phyloP scores from a whole-genome alignment of 2,329 filamentous ascomycete genomes.

The Akanthomyces uredinophilus region DNA sequence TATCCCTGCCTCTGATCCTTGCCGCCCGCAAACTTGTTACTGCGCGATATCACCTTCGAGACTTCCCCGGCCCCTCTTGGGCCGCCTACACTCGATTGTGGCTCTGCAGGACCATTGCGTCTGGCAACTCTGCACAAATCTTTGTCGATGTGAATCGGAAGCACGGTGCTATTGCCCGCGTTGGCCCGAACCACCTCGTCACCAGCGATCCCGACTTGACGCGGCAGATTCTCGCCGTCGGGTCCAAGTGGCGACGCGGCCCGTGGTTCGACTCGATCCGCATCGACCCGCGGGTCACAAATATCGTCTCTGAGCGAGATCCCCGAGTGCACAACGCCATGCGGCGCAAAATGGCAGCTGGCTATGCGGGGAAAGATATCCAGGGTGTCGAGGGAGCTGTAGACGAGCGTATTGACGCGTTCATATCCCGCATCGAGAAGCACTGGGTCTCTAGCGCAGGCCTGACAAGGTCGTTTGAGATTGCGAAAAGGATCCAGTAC shows the following conservation, averaged over 20 bases:
- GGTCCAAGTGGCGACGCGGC: neutral
- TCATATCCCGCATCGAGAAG: neutral
- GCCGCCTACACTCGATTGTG: neutral
- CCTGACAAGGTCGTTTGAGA: neutral
- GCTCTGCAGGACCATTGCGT: neutral
- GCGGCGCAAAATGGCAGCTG: neutral
- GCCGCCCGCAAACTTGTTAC: neutral
- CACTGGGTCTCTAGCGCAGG: neutral
- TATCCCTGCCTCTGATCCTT: neutral
- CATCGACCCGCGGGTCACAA: constrained; percentile 3
- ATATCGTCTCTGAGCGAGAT: neutral
- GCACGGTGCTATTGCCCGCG: neutral
- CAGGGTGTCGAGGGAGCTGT: neutral
- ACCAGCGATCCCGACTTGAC: constrained; percentile 6
- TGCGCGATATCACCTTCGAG: neutral
- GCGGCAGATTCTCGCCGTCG: neutral
- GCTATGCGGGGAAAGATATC: neutral
- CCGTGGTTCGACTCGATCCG: neutral
- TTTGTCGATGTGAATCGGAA: neutral
- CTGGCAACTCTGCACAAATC: neutral
- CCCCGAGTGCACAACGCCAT: neutral
- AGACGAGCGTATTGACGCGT: neutral
- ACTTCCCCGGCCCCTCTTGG: neutral
- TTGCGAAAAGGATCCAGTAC: neutral
- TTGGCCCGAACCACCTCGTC: constrained; percentile 1